Base-by-base conservation (phyloP, 805 yeast genomes). In the Kuraishia borneana region DNA sequence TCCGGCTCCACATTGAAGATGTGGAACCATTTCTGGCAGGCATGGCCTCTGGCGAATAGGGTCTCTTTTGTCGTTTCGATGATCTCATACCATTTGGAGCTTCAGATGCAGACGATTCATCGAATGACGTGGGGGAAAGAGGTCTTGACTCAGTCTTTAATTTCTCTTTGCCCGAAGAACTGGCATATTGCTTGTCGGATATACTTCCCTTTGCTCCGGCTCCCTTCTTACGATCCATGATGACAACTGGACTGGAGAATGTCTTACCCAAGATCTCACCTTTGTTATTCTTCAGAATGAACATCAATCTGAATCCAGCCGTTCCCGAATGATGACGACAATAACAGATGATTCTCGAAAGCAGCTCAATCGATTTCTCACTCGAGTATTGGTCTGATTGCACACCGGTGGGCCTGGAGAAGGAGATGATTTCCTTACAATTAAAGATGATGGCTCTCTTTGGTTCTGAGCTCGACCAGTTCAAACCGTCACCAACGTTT, bases 271-370 rank as follows among this genome's bases (percentile, higher is more conserved):
- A 66, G 4, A 85, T 65, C 18, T 66, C 62, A 17, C 78, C 81
- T 6, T 62, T 50, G 36, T 62, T 50, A 53, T 88, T 76, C 40
- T 73, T 77, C 33, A 89, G 50, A 3, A 81, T 72, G 41, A 83
- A 73, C 31, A 83, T 57, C 26, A 83, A 60, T 48, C 73, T 75
- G 61, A 88, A 89, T 2, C 98, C 98, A 27, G 69, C 69, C n/a
- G 77, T 63, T 41, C 88, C 95, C 43, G 76, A 75, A 56, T 92
- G 98, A 56, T 92, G 98, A 43, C 97, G 74, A 59, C 97, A 92
- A 54, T 92, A 89, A 56, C 98, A 89, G 7, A 89, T 89, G 28
- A 92, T 74, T 56, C 98, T 73, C 18, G 95, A 72, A 25, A 70
- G 56, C 22, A 73, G 48, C 29, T 72, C 76, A 26, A 73, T 48